Evolutionary conservation across 345 rosid species (phyloP), one percentile per base, ranked within the genome.

Genomic region (Gossypium australe): DNA sequence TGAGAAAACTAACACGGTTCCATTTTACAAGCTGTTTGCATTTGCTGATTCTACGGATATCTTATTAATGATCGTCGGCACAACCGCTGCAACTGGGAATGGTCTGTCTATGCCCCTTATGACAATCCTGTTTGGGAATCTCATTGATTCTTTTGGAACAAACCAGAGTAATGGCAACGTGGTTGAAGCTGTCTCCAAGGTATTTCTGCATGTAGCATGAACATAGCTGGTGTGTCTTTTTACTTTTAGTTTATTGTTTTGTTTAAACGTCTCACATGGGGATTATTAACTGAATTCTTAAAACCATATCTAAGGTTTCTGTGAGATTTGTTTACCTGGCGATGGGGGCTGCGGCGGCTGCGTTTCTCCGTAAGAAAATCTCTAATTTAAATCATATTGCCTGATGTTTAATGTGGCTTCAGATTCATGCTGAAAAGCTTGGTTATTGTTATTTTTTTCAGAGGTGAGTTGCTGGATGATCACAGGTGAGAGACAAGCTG

Each of bases 381-480:
- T 16, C 12, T 13, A 49, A 9, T 41, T 76, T 22, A 22, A 66
- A 9, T 41, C 13, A 17, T 25, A 9, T 7, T 13, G 52, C 48
- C 49, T 49, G 47, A 29, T 44, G 44, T 75, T 51, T 47, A 67
- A 13, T 20, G 67, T 2, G 27, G 41, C 41, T 34, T 34, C 68
- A 13, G 8, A 11, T 43, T 57, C 49, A 29, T 38, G 68, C 47
- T 63, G 24, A 77, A n/a, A 66, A 48, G 59, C 20, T 45, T 52
- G 3, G 20, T 55, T 13, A 4, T 81, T 71, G 60, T 48, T 14
- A 43, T 77, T 44, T 65, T 85, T 75, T 34, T 13, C 86, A 94
- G 98, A 94, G 89, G 90, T 94, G 70, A 67, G 87, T 71, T 89
- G 90, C 59, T 94, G 97, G 98, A 94, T 92, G 93, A 83, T 92